A percentile compares a stretch with the other conserved stretches of the same genome.
Conservation (phyloP, 106 monocot genomes). For the Dendrobium chrysotoxum region DNA sequence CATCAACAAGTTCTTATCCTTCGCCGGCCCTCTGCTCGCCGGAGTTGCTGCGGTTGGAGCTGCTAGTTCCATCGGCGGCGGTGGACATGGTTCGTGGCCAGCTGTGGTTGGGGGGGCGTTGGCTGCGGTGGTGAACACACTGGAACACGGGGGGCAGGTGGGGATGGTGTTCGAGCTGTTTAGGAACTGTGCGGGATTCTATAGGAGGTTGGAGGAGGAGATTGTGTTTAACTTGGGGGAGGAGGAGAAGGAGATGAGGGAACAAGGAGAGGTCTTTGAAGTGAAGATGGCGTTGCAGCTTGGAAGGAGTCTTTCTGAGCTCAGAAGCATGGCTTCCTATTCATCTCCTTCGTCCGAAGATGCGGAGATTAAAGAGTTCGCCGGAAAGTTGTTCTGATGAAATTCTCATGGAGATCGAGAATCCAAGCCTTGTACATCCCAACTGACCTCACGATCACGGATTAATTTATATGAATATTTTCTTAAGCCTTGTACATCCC, state of each 20-base stretch:
- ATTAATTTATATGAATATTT: too few relatives aligned
- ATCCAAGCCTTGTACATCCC: too few relatives aligned
- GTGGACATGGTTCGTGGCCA: slow-evolving; percentile 8
- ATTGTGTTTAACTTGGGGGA: slow-evolving; percentile 24
- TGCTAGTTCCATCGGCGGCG: slow-evolving; percentile 12
- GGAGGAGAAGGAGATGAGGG: slow-evolving; percentile 32
- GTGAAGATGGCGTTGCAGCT: slow-evolving; percentile 67
- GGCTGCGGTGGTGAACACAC: slow-evolving; percentile 29
- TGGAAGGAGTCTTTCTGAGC: slow-evolving; percentile 53
- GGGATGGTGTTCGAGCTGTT: slow-evolving; percentile 41
- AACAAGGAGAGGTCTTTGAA: slow-evolving; percentile 65
- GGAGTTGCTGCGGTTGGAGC: slow-evolving; percentile 3
- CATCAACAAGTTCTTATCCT: slow-evolving; percentile 47
- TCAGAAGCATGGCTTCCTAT: slow-evolving; percentile 35
- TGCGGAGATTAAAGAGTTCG: slow-evolving; percentile 41
- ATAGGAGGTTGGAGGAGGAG: slow-evolving; percentile 36
- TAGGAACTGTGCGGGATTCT: slow-evolving; percentile 33
- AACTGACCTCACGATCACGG: too few relatives aligned
- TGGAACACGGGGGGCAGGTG: slow-evolving; percentile 26
- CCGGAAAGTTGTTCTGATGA: slow-evolving; percentile 66
- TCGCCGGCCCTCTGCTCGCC: slow-evolving; percentile 52
- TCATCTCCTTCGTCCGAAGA: slow-evolving; percentile 3
- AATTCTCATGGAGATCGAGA: too few relatives aligned
- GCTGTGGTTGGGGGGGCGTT: slow-evolving; percentile 42
- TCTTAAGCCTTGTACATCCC: too few relatives aligned